These are phyloP conservation scores for Colletotrichum trifolii DNA, from an alignment of 2,329 filamentous ascomycete species.

Conservation along the genomic window DNA sequence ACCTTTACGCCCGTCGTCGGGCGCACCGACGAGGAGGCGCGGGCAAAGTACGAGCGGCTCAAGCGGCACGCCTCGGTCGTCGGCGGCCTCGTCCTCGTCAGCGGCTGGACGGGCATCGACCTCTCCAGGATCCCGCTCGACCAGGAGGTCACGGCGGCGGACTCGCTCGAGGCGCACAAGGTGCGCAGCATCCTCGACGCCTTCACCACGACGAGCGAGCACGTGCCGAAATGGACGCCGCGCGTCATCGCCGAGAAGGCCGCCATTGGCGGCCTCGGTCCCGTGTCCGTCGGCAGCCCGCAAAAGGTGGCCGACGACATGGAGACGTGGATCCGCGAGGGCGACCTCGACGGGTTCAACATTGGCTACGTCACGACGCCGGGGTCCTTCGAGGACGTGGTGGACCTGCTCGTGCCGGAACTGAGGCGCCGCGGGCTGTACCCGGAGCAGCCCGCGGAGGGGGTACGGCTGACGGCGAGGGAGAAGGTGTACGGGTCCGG, in stretches of 20 bases:
- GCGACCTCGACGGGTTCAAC: slow-evolving; percentile 55
- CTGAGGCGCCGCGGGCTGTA: slow-evolving; percentile 45
- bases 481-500: slow-evolving; percentile 73
- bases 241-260: slow-evolving; percentile 53
- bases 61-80: slow-evolving; percentile 64
- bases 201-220: slow-evolving; percentile 59
- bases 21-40: slow-evolving; percentile 62
- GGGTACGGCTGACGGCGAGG: slow-evolving; percentile 59
- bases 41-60: slow-evolving; percentile 61
- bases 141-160: slow-evolving; percentile 64
- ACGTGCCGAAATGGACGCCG: slow-evolving; percentile 57
- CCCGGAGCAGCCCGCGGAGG: slow-evolving; percentile 42
- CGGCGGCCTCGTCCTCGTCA: slow-evolving; percentile 66
- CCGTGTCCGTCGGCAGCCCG: slow-evolving; percentile 50
- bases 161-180: slow-evolving; percentile 64
- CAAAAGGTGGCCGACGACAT: slow-evolving; percentile 57
- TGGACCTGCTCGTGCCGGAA: slow-evolving; percentile 46
- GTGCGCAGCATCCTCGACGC: slow-evolving; percentile 60
- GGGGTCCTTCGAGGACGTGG: slow-evolving; percentile 48
- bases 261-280: slow-evolving; percentile 53
- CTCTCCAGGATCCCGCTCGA: slow-evolving; percentile 67
- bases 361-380: slow-evolving; percentile 56
- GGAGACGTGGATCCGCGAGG: slow-evolving; percentile 56
- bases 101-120: slow-evolving; percentile 70
- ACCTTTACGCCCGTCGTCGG: slow-evolving; percentile 62